Evolutionary conservation across 768 basidiomycete species (phyloP).

Genomic region (Suillus plorans): DNA sequence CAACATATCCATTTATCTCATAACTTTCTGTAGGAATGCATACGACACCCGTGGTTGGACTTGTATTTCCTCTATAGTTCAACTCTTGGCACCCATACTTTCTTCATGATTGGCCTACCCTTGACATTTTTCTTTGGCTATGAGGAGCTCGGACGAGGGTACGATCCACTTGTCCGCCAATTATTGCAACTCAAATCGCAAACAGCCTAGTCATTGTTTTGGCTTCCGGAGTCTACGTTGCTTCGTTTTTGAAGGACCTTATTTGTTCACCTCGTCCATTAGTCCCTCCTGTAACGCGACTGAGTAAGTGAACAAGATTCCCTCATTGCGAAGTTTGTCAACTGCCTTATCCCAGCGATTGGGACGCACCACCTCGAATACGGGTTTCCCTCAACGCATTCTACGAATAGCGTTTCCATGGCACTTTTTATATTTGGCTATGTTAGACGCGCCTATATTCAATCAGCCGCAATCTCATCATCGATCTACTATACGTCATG

Average conservation of each 20-base stretch:
- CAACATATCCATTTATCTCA: slow-evolving; percentile 10
- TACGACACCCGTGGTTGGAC: slow-evolving; percentile 71
- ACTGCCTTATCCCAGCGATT: slow-evolving; percentile 48
- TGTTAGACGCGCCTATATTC: slow-evolving; percentile 48
- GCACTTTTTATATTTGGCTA: slow-evolving; percentile 75
- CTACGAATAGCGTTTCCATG: slow-evolving; percentile 87
- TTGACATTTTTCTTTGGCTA: slow-evolving; percentile 88
- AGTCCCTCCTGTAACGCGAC: slow-evolving; percentile 85
- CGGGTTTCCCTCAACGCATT: slow-evolving; percentile 95
- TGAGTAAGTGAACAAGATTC: slow-evolving; percentile 53
- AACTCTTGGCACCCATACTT: slow-evolving; percentile 81
- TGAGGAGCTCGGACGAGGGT: slow-evolving; percentile 71
- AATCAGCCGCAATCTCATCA: slow-evolving; percentile 42
- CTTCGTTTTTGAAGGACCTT: slow-evolving; percentile 86
- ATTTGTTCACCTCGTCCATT: slow-evolving; percentile 90
- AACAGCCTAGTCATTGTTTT: slow-evolving; percentile 66
- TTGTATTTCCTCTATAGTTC: slow-evolving; percentile 84
- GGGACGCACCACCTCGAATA: slow-evolving; percentile 86
- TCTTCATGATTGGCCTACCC: slow-evolving; percentile 91
- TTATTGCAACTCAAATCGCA: slow-evolving; percentile 14
- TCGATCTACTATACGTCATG: slow-evolving; percentile 42
- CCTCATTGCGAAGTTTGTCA: not conserved
- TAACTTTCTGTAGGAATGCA: slow-evolving; percentile 36
- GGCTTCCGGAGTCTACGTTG: slow-evolving; percentile 80
- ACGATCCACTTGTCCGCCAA: slow-evolving; percentile 6